A percentile compares a stretch with the other conserved stretches of the same genome.
These are phyloP conservation scores for Tardiomyces depauwii DNA, from an alignment of 1,139 yeast species.

Conservation along the genomic window DNA sequence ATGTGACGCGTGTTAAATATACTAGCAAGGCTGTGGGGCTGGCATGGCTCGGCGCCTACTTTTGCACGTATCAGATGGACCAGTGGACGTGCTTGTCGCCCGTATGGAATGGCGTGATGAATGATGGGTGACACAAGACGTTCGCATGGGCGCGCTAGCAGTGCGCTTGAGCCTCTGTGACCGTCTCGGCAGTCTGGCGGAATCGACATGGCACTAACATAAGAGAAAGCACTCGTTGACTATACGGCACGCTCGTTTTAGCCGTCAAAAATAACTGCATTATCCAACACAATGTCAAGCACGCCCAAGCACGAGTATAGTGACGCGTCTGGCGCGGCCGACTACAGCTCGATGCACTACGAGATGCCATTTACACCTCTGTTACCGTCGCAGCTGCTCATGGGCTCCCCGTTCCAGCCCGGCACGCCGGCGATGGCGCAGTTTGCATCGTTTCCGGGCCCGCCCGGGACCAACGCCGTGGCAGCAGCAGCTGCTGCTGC, in stretches of 20 bases:
- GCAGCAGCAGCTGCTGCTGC: constrained; percentile 6
- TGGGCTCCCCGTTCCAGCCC: constrained; percentile 56
- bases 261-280: not conserved
- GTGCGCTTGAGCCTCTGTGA: too few relatives aligned
- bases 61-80: too few relatives aligned
- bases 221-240: not conserved
- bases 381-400: constrained; percentile 56
- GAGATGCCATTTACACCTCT: constrained; percentile 38
- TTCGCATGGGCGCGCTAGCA: too few relatives aligned
- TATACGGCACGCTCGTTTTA: not conserved
- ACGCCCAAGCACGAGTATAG: constrained; percentile 1
- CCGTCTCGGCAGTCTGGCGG: too few relatives aligned
- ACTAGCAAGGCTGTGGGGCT: too few relatives aligned
- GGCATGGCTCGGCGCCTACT: too few relatives aligned
- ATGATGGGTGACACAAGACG: too few relatives aligned
- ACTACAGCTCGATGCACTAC: constrained; percentile 21
- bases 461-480: constrained; percentile 8
- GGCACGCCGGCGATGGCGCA: constrained; percentile 24
- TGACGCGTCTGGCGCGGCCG: constrained; percentile 8
- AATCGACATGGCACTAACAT: not conserved
- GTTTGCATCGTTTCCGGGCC: constrained; percentile 24
- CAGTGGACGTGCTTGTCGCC: too few relatives aligned
- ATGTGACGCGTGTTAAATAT: too few relatives aligned
- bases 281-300: not conserved
- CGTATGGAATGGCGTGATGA: too few relatives aligned